A percentile compares a stretch with the other conserved stretches of the same genome.
phyloP scores from a whole-genome alignment of 495 filamentous ascomycete species.

The Neurospora sp. region DNA sequence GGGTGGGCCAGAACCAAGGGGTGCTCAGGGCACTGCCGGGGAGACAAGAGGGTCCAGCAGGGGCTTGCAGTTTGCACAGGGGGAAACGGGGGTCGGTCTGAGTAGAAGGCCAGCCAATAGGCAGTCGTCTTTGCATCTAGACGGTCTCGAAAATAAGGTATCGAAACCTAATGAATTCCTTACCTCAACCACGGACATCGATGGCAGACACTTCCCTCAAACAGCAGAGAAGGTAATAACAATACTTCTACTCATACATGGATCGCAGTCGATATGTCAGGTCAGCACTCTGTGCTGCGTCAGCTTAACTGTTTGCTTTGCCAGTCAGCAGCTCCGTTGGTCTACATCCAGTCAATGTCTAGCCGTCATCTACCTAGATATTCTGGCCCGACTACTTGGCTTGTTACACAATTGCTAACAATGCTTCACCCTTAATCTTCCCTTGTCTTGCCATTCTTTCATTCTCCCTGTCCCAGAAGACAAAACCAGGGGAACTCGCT shows the following conservation, averaged over 20 bases:
- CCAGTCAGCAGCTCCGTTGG: not conserved
- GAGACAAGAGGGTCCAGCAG: not conserved
- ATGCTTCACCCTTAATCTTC: not conserved
- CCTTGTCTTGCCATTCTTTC: not conserved
- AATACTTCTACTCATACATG: not conserved
- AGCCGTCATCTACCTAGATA: not conserved
- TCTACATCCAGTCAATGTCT: not conserved
- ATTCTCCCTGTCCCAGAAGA: not conserved
- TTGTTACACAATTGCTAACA: not conserved
- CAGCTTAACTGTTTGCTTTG: not conserved
- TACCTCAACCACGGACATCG: not conserved
- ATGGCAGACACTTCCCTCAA: not conserved
- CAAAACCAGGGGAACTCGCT: not conserved
- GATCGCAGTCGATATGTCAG: not conserved
- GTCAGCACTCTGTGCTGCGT: not conserved
- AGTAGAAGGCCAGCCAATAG: not conserved
- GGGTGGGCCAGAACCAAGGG: not conserved
- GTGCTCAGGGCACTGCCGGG: not conserved
- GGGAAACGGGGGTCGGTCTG: not conserved
- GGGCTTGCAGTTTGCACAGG: not conserved
- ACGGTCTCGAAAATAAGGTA: not conserved
- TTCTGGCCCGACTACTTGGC: not conserved
- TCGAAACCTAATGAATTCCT: not conserved
- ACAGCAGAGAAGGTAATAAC: not conserved
- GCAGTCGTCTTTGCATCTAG: not conserved